Conservation (phyloP, 2,329 filamentous ascomycete species). For the Colletotrichum tamarilloi region DNA sequence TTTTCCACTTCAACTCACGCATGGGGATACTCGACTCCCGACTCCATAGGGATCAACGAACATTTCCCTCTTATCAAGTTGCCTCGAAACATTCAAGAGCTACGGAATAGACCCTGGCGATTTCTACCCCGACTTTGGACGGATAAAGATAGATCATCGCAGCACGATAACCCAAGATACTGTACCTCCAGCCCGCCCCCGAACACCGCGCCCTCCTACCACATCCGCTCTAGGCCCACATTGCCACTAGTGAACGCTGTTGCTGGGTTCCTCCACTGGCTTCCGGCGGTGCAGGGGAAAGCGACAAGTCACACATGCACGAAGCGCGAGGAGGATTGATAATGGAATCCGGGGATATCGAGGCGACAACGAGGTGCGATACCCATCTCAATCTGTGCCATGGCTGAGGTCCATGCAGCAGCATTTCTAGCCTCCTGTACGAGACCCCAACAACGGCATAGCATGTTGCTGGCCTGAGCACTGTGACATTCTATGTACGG, state of each 20-base stretch:
- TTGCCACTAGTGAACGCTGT: neutral
- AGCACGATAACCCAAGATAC: constrained; percentile 1
- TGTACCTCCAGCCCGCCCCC: neutral
- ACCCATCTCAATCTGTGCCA: neutral
- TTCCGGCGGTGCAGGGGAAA: neutral
- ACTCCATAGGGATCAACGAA: neutral
- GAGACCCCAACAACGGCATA: constrained; percentile 7
- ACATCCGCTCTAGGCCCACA: neutral
- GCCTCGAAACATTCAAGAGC: neutral
- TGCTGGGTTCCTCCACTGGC: neutral
- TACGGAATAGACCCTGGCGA: neutral
- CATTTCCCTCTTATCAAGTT: no score
- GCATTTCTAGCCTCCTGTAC: constrained; percentile 1
- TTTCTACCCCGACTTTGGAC: neutral
- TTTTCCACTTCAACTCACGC: neutral
- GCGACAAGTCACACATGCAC: neutral
- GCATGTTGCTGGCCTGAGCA: neutral
- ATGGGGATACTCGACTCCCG: neutral
- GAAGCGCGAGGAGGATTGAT: neutral
- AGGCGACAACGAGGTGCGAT: neutral
- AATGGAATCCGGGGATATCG: constrained; percentile 15
- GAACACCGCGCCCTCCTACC: constrained; percentile 3
- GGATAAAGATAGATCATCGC: neutral
- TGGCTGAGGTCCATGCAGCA: neutral
- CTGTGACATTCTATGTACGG: neutral